Conservation (phyloP, 2,329 filamentous ascomycete species). For the Aspergillus fumigatus region DNA sequence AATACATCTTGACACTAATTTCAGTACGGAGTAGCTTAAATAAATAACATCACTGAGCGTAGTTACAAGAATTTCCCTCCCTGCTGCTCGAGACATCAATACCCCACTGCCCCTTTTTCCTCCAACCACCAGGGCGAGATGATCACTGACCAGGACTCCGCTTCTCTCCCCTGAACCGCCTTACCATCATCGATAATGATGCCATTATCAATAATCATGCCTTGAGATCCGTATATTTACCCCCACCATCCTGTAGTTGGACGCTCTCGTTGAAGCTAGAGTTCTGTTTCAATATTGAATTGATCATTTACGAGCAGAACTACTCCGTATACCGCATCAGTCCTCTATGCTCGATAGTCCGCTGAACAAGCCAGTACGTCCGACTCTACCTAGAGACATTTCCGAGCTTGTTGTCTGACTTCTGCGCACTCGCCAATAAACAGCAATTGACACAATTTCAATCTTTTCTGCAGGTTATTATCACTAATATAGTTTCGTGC, state of each 20-base stretch:
- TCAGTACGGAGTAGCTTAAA: not conserved
- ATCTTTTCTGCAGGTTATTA: not conserved
- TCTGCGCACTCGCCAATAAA: not conserved
- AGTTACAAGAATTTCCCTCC: not conserved
- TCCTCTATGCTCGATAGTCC: not conserved
- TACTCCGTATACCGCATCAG: not conserved
- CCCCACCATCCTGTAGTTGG: not conserved
- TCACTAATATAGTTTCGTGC: not conserved
- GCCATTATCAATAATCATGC: not conserved
- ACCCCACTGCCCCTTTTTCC: not conserved
- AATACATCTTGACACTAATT: not conserved
- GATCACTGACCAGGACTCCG: not conserved
- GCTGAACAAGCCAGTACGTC: not conserved
- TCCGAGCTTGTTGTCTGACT: not conserved
- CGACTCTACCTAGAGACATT: not conserved
- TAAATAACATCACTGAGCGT: not conserved
- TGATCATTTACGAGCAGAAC: not conserved
- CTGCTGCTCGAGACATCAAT: not conserved
- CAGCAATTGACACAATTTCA: not conserved
- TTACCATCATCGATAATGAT: not conserved
- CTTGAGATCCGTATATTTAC: not conserved
- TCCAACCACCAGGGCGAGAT: not conserved
- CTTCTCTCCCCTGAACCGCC: not conserved
- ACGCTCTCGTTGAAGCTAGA: not conserved
- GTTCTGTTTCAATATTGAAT: not conserved